Evolutionary conservation across 2,329 filamentous ascomycete species (phyloP), one percentile per base, ranked within the genome.

Genomic region (Sphaerulina populicola): DNA sequence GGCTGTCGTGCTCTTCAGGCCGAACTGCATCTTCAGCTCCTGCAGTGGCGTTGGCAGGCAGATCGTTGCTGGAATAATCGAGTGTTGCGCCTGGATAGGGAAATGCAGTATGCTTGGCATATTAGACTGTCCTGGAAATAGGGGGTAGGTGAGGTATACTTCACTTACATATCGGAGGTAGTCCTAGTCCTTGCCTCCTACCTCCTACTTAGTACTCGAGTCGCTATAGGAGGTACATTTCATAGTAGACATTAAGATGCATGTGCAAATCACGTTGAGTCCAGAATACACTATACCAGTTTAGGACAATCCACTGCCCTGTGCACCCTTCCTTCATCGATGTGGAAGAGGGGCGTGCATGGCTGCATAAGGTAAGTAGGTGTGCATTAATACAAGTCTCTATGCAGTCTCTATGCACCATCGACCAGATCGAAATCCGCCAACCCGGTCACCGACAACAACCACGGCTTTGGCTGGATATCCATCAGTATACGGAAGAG

Each of bases 261-360:
- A 8, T 6, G 39, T 23, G 11, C 15, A 18, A 8, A 6, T 21
- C 38, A 40, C 14, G 21, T 11, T 40, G 30, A 33, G 39, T 23
- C 1, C 31, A 35, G 39, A 41, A n/a, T 3, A 23, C 10, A n/a
- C 39, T 18, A 23, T 41, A 11, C 39, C 39, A 6, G 15, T 41
- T 41, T 41, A 41, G 39, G 39, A 41, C 39, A 41, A 23, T 41
- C 39, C 39, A 41, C 39, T 15, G 23, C 18, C 39, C n/a, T n/a
- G n/a, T n/a, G n/a, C 11, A 41, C 23, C 3, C 5, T 27, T 4
- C 23, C 21, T 23, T 27, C 5, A 27, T 4, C 5, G 4, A 6
- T 7, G 5, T 7, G 5, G 23, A 27, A 3, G 21, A 23, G 39
- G 39, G 18, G 15, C 39, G 21, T 27, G 39, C 39, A 41, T 21